These are phyloP conservation scores for Leishmania guyanensis DNA, from an alignment of 208 protist genomes.

Conservation along the genomic window DNA sequence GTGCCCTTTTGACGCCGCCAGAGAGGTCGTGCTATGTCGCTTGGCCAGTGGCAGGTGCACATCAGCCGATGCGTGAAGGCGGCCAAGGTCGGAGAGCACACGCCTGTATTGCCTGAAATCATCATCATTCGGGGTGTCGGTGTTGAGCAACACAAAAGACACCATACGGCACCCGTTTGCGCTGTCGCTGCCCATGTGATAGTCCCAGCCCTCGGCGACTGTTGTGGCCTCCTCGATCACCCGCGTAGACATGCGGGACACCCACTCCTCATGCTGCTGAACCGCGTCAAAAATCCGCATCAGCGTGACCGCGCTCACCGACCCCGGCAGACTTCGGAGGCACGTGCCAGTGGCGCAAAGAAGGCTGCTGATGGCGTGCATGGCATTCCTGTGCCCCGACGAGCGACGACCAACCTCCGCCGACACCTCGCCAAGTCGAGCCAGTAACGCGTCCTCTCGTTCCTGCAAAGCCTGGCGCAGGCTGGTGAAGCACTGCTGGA, in stretches of 20 bases:
- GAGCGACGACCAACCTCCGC: conserved; percentile 14
- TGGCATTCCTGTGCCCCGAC: conserved; percentile 5
- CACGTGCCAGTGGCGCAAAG: neutral
- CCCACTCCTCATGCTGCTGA: conserved; percentile 19
- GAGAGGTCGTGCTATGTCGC: neutral
- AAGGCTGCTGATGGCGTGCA: conserved; percentile 11
- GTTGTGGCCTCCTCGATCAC: conserved; percentile 20
- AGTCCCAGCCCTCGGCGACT: conserved; percentile 23
- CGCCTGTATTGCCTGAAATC: conserved; percentile 29
- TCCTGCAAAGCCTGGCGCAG: conserved; percentile 43
- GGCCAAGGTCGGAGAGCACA: conserved; percentile 32
- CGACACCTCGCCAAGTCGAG: conserved; percentile 13
- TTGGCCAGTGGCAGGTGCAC: conserved; percentile 9
- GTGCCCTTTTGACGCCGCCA: neutral
- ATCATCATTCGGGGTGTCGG: conserved; percentile 25
- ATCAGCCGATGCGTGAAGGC: conserved; percentile 19
- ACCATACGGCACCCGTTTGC: conserved; percentile 29
- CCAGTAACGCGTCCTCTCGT: conserved; percentile 45
- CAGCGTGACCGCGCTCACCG: conserved; percentile 25
- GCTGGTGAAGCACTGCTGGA: conserved; percentile 37
- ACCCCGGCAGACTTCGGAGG: neutral
- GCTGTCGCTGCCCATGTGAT: conserved; percentile 19
- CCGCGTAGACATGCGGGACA: conserved; percentile 3
- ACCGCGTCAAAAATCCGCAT: conserved; percentile 11
- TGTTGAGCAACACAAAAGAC: conserved; percentile 36